Evolutionary conservation across 208 protist genomes (phyloP).

Genomic region (Vickermania ingenoplastis): DNA sequence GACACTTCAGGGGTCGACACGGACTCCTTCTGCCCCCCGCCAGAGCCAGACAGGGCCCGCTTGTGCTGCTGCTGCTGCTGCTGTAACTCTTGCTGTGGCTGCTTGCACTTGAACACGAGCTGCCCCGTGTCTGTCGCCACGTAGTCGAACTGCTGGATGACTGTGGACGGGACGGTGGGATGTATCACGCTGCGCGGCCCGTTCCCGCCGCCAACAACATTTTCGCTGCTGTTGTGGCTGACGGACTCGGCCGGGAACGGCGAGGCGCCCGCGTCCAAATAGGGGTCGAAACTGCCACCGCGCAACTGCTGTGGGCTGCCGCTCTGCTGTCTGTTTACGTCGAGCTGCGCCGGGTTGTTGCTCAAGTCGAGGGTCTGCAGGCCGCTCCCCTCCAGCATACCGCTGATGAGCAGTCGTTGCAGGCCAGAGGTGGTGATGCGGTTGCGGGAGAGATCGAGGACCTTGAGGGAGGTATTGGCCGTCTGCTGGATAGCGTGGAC

Average conservation of each 20-base stretch:
- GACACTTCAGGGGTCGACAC: background rate
- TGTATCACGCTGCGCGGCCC: background rate
- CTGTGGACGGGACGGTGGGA: background rate
- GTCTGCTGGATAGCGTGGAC: slow-evolving; percentile 22
- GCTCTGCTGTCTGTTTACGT: too few species aligned
- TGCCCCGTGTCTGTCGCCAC: background rate
- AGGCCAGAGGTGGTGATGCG: slow-evolving; percentile 4
- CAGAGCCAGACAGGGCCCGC: too few species aligned
- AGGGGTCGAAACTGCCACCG: too few species aligned
- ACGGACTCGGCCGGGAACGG: too few species aligned
- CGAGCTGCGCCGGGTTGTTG: background rate
- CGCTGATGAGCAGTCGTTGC: slow-evolving; percentile 6
- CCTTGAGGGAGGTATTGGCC: slow-evolving; percentile 34
- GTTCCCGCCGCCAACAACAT: background rate
- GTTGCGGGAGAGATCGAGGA: slow-evolving; percentile 52
- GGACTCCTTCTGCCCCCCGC: background rate
- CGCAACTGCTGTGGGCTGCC: too few species aligned
- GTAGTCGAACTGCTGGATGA: background rate
- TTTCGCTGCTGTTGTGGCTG: background rate
- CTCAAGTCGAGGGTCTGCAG: background rate
- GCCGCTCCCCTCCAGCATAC: background rate
- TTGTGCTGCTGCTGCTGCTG: too few species aligned
- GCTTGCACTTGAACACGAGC: background rate
- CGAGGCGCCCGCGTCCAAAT: too few species aligned
- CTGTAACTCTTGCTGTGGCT: too few species aligned